Base-by-base conservation (phyloP, 1,139 yeast species). In the Wickerhamomyces sp. region DNA sequence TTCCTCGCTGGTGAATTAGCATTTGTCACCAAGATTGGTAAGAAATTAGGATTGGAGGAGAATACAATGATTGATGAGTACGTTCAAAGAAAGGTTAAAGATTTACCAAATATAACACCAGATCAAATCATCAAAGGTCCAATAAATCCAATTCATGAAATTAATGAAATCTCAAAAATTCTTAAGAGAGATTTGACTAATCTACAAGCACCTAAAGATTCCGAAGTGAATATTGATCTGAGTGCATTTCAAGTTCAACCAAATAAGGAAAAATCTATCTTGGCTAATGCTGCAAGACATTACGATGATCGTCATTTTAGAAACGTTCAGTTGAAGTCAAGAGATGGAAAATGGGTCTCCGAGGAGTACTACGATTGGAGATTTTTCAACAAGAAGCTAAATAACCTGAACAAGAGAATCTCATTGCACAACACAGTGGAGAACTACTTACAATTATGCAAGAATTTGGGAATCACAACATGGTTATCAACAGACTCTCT, bases 401-500 rank as follows among this genome's bases (percentile, higher is more conserved):
- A 51, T 9, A 57, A 59, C 32, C 54, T 59, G 32, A 70, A 70
- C 40, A 59, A 61, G 39, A 59, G 62, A 38, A 60, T 63, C 7
- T 52, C 64, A 4, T 54, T 71, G 21, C 76, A 70, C 44, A 59
- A 65, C 16, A 36, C 66, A 5, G 56, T 70, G 3, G 52, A 74
- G 34, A 70, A 70, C 4, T 75, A 76, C 73, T 51, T 73, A 14
- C 59, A 61, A 15, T 64, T 72, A 36, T 52, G 72, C 14, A 49
- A 55, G 9, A 57, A 63, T 26, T 26, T 64, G 13, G 73, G 70
- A 4, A 41, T 73, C n/a, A 56, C 55, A 17, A 58, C 77, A 1
- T 74, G 79, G 79, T 42, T 73, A 11, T 64, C 76, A 0, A 73
- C 70, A 44, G 79, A 76, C 2, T 54, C 77, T 0, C 51, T 74